Percentiles rank a stretch among this genome's conserved stretches.
Conservation (phyloP, 108 stramenopile genomes). For the Skeletonema potamos region DNA sequence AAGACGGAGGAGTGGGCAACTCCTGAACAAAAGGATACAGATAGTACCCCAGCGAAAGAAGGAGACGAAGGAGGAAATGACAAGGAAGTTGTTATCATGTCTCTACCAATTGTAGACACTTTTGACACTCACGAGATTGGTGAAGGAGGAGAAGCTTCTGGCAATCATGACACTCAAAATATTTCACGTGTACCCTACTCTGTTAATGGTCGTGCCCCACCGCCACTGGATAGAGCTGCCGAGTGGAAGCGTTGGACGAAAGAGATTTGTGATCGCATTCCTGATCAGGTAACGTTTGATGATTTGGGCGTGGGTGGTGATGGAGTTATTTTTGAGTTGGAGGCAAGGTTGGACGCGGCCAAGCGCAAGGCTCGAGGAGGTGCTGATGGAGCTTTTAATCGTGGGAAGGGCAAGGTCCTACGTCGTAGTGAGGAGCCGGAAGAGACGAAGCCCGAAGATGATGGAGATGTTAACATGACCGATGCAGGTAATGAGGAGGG, state of each 20-base stretch:
- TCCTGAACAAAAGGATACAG: not conserved
- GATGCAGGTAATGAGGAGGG: constrained; percentile 3
- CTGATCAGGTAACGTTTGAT: constrained; percentile 70
- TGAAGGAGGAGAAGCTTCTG: constrained; percentile 22
- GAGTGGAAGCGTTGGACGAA: constrained; percentile 72
- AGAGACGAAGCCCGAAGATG: constrained; percentile 24
- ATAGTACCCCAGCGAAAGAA: not conserved
- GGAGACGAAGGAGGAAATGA: not conserved
- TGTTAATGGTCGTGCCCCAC: constrained; percentile 17
- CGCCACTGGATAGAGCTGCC: constrained; percentile 43
- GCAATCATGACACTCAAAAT: not conserved
- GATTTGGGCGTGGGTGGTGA: constrained; percentile 60
- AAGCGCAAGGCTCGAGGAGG: constrained; percentile 11
- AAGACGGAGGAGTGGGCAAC: not conserved
- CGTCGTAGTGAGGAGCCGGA: constrained; percentile 14
- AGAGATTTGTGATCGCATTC: constrained; percentile 56
- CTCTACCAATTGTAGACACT: constrained; percentile 21
- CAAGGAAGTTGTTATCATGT: not conserved
- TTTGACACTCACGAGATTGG: constrained; percentile 30
- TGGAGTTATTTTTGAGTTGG: constrained; percentile 54
- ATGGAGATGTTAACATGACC: not conserved
- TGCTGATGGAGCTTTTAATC: not conserved
- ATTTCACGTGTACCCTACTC: not conserved
- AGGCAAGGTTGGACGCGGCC: constrained; percentile 48
- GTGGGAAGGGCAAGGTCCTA: constrained; percentile 28